Conservation (phyloP, 2,329 filamentous ascomycete genomes). For the Nothophaeocryptopus gaeumannii region DNA sequence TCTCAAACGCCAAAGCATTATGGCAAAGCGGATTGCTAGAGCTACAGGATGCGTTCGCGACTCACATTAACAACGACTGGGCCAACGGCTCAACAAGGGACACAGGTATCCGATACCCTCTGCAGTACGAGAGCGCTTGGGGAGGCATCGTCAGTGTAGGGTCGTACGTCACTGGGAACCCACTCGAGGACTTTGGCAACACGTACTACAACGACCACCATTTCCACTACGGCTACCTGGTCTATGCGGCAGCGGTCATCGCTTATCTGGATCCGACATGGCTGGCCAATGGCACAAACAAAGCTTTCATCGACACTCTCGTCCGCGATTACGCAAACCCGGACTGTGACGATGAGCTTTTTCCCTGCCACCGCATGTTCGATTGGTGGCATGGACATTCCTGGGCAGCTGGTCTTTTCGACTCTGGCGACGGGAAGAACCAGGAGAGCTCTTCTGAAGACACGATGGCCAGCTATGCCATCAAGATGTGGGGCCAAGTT, state of each 20-base stretch:
- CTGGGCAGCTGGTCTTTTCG: conserved; percentile 80
- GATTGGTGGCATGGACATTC: conserved; percentile 96
- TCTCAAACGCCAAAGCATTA: conserved; percentile 41
- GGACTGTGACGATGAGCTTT: conserved; percentile 65
- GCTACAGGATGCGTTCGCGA: conserved; percentile 46
- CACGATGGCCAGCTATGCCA: conserved; percentile 76
- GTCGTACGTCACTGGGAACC: conserved; percentile 72
- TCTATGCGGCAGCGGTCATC: conserved; percentile 81
- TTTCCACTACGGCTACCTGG: conserved; percentile 76
- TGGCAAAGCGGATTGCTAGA: conserved; percentile 51
- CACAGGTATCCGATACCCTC: conserved; percentile 32
- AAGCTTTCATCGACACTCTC: conserved; percentile 76
- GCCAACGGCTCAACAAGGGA: conserved; percentile 37
- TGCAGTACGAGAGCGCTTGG: conserved; percentile 63
- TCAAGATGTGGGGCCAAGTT: conserved; percentile 91
- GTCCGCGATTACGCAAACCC: conserved; percentile 83
- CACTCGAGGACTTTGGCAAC: conserved; percentile 82
- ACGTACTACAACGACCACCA: conserved; percentile 72
- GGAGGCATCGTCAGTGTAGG: conserved; percentile 76
- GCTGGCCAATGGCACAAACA: conserved; percentile 62
- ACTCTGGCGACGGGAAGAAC: conserved; percentile 71
- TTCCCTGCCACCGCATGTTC: conserved; percentile 78
- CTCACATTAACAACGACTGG: conserved; percentile 47
- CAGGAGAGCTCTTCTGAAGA: conserved; percentile 91
- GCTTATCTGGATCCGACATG: conserved; percentile 73